Evolutionary conservation across 2,329 filamentous ascomycete species (phyloP).

Genomic region (Stemphylium beticola): DNA sequence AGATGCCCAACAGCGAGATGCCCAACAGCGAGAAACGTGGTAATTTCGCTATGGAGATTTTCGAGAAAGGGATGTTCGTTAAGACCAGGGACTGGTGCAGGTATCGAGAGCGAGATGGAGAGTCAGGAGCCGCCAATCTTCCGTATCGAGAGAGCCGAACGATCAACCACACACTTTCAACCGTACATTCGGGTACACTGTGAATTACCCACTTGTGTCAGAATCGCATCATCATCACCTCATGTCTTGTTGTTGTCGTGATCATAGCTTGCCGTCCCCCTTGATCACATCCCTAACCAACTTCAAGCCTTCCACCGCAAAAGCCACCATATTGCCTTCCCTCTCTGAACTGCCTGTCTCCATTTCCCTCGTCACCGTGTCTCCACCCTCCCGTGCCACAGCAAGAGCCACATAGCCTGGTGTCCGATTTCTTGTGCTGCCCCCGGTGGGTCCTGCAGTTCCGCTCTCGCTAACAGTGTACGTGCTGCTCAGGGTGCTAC

Average conservation of each 20-base stretch:
- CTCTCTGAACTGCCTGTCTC: slow-evolving; percentile 63
- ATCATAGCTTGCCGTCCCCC: slow-evolving; percentile 48
- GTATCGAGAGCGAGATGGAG: too few species aligned
- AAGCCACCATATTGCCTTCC: slow-evolving; percentile 67
- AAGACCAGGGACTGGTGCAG: too few species aligned
- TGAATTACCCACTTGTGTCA: not conserved
- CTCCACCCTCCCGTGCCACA: slow-evolving; percentile 61
- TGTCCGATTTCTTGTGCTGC: slow-evolving; percentile 61
- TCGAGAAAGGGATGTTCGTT: too few species aligned
- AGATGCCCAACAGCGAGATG: too few species aligned
- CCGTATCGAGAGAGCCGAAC: not conserved
- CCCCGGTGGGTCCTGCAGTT: slow-evolving; percentile 68
- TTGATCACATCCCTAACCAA: slow-evolving; percentile 64
- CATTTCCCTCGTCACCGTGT: slow-evolving; percentile 60
- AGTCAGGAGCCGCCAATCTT: not conserved
- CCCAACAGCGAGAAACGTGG: too few species aligned
- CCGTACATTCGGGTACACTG: not conserved
- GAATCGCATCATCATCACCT: not conserved
- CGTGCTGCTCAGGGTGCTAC: slow-evolving; percentile 61
- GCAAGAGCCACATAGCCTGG: slow-evolving; percentile 70
- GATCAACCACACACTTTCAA: not conserved
- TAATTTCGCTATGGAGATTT: too few species aligned
- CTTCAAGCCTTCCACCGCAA: slow-evolving; percentile 64
- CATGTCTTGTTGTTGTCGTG: not conserved
- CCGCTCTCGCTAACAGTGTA: slow-evolving; percentile 67